Conservation (phyloP, 768 basidiomycete species). For the Cyathus striatus region DNA sequence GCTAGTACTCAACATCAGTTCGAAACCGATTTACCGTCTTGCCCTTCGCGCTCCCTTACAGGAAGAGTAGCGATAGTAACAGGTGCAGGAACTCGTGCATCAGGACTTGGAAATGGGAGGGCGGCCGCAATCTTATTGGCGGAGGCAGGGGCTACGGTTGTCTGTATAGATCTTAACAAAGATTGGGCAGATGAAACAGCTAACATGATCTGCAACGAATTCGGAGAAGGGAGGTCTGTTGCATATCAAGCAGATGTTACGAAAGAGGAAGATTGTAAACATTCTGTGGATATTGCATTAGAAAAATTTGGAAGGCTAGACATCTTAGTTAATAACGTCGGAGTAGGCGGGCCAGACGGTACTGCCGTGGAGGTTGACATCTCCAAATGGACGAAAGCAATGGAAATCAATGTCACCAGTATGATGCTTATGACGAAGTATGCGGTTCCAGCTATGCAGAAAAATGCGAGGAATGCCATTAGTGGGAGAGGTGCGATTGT, state of each 20-base stretch:
- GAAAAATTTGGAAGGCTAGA: constrained; percentile 32
- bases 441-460: constrained; percentile 38
- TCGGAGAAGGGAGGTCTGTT: constrained; percentile 25
- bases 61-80: constrained; percentile 36
- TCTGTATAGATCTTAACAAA: constrained; percentile 30
- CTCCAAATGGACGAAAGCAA: constrained; percentile 25
- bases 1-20: no score
- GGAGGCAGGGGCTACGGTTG: constrained; percentile 32
- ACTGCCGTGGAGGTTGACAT: constrained; percentile 33
- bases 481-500: constrained; percentile 34
- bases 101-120: constrained; percentile 37
- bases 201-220: constrained; percentile 32
- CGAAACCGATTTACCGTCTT: no score
- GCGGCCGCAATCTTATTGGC: constrained; percentile 35
- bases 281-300: constrained; percentile 26
- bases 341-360: constrained; percentile 30
- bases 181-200: constrained; percentile 31
- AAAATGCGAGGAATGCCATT: constrained; percentile 19
- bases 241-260: constrained; percentile 32
- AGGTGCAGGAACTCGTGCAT: constrained; percentile 33
- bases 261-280: constrained; percentile 25
- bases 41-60: constrained; percentile 24
- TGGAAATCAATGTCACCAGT: constrained; percentile 34
- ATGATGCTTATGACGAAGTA: constrained; percentile 41
- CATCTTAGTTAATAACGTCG: constrained; percentile 38